These are phyloP conservation scores for Emergomyces orientalis DNA, from an alignment of 2,329 filamentous ascomycete genomes.

Conservation along the genomic window DNA sequence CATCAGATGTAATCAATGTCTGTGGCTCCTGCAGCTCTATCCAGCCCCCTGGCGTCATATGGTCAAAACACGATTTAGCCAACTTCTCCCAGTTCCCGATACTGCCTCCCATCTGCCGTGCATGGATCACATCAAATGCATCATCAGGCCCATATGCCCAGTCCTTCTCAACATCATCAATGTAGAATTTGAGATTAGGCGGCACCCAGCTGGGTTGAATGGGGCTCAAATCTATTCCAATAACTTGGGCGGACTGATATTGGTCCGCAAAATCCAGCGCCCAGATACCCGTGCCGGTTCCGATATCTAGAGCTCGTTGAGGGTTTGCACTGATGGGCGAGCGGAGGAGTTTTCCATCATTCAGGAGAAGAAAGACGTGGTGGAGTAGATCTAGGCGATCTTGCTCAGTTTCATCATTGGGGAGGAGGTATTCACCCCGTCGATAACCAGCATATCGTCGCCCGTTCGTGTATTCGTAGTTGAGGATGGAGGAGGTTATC, in stretches of 20 bases:
- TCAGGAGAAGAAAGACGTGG: conserved; percentile 50
- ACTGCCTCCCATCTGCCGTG: conserved; percentile 6
- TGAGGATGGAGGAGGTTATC: conserved; percentile 22
- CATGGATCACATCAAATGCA: conserved; percentile 14
- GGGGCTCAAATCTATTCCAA: conserved; percentile 37
- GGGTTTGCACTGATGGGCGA: conserved; percentile 18
- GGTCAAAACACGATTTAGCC: conserved; percentile 21
- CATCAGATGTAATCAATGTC: conserved; percentile 18
- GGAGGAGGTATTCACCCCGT: conserved; percentile 61
- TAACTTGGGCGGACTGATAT: conserved; percentile 30
- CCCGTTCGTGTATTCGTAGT: conserved; percentile 45
- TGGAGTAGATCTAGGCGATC: conserved; percentile 74
- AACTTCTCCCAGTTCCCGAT: conserved; percentile 1
- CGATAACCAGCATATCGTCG: conserved; percentile 59
- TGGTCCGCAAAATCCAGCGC: conserved; percentile 16
- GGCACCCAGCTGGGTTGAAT: conserved; percentile 35
- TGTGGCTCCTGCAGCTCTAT: conserved; percentile 19
- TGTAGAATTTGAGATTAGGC: conserved; percentile 14
- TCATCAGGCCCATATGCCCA: conserved; percentile 15
- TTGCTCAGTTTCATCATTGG: conserved; percentile 66
- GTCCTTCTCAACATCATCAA: conserved; percentile 13
- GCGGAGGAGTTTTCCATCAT: conserved; percentile 20
- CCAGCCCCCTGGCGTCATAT: conserved; percentile 17
- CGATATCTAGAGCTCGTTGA: conserved; percentile 14
- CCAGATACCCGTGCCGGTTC: conserved; percentile 14